Percentiles rank a stretch among this genome's conserved stretches.
These are phyloP conservation scores for Hansfordia pulvinata DNA, from an alignment of 2,329 filamentous ascomycete species.

Conservation along the genomic window DNA sequence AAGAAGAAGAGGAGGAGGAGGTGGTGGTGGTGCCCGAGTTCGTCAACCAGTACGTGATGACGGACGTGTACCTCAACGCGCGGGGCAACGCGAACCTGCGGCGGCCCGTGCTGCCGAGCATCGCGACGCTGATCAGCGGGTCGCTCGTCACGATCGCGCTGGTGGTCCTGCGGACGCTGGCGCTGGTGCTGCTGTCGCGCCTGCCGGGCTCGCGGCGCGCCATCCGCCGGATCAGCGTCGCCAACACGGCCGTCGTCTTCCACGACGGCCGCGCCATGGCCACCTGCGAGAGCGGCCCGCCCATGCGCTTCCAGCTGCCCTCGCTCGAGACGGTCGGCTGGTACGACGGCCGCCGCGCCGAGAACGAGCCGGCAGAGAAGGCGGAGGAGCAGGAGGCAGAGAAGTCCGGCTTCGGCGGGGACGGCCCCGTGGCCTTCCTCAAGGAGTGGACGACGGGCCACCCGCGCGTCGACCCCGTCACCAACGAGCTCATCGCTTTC, in stretches of 20 bases:
- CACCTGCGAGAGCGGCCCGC: conserved; percentile 58
- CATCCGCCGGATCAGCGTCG: conserved; percentile 57
- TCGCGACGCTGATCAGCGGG: conserved; percentile 51
- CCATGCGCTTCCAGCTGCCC: conserved; percentile 51
- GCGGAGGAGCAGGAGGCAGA: too few species aligned
- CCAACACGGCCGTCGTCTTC: conserved; percentile 53
- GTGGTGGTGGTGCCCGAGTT: conserved; percentile 51
- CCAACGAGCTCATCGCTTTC: conserved; percentile 53
- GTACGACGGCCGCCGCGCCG: conserved; percentile 46
- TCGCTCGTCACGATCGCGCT: conserved; percentile 33
- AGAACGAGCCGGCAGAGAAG: conserved; percentile 26
- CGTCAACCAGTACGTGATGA: conserved; percentile 56
- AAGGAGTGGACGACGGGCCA: conserved; percentile 60
- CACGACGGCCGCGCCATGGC: conserved; percentile 57
- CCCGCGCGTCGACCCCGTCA: conserved; percentile 50
- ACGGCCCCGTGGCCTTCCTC: conserved; percentile 45
- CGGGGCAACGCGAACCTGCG: conserved; percentile 29
- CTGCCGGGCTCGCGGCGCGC: conserved; percentile 38
- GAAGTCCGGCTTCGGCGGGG: conserved; percentile 38
- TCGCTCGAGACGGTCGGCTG: conserved; percentile 55
- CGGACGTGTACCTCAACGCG: conserved; percentile 48
- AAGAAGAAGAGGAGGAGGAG: too few species aligned
- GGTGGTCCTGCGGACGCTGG: conserved; percentile 39
- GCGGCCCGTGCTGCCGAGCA: conserved; percentile 51
- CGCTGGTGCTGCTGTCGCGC: conserved; percentile 43